phyloP scores from a whole-genome alignment of 2,329 filamentous ascomycete species.

The Diaporthe destruens region DNA sequence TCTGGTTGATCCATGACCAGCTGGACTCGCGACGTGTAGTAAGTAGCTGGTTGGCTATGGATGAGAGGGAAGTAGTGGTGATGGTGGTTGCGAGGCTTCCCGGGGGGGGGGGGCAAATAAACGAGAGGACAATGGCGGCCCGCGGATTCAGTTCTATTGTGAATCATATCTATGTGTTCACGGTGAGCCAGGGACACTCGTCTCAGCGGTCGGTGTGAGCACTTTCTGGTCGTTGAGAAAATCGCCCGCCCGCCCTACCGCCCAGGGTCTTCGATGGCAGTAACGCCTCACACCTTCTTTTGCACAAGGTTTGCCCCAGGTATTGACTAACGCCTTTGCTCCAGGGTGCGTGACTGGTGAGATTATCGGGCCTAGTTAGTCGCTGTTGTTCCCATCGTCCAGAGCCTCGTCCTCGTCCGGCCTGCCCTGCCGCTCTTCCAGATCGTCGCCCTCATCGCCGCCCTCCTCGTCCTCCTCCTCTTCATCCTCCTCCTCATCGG shows the following conservation, averaged over 20 bases:
- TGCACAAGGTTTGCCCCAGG: background rate
- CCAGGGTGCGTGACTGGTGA: background rate
- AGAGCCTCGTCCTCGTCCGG: conserved; percentile 71
- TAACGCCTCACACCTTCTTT: background rate
- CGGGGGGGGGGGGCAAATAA: background rate
- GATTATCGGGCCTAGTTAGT: conserved; percentile 54
- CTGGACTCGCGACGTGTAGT: background rate
- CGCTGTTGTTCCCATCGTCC: conserved; percentile 70
- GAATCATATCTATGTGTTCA: background rate
- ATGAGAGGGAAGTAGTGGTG: background rate
- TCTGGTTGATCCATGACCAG: background rate
- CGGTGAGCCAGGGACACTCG: background rate
- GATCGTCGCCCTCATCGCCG: conserved; percentile 66
- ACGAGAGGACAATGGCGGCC: background rate
- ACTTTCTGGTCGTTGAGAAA: background rate
- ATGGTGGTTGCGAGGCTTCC: too few species aligned
- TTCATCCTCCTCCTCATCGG: conserved; percentile 61
- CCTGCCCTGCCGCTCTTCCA: conserved; percentile 57
- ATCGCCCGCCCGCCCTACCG: background rate
- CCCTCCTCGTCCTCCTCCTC: conserved; percentile 59
- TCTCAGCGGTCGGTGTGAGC: background rate
- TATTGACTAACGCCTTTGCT: background rate
- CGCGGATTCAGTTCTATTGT: background rate
- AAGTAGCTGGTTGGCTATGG: background rate
- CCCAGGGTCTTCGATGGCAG: background rate